Conservation (phyloP, 495 filamentous ascomycete genomes). For the Penicillium chermesinum region DNA sequence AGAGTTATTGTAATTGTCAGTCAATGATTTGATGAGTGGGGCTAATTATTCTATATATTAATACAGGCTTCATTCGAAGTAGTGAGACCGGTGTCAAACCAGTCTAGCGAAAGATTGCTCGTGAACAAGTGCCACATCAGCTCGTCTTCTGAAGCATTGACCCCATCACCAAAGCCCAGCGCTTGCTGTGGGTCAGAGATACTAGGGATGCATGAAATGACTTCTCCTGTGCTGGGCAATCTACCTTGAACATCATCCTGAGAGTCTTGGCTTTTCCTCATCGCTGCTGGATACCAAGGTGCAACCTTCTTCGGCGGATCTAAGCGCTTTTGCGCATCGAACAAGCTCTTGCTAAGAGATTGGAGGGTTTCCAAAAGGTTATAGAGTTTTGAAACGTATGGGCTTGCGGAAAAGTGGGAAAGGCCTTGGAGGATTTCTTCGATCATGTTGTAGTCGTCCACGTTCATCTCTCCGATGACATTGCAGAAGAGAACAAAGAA, state of each 20-base stretch:
- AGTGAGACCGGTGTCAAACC: constrained; percentile 10
- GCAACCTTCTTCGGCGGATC: constrained; percentile 7
- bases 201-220: background rate
- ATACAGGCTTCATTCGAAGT: background rate
- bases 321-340: constrained; percentile 13
- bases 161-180: constrained; percentile 1
- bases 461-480: constrained; percentile 23
- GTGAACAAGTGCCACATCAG: constrained; percentile 31
- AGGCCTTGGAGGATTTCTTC: constrained; percentile 17
- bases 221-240: background rate
- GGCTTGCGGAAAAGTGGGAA: constrained; percentile 17
- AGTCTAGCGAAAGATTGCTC: constrained; percentile 24
- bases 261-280: background rate
- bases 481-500: constrained; percentile 34
- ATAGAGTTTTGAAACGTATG: constrained; percentile 20
- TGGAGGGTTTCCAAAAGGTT: constrained; percentile 18
- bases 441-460: constrained; percentile 24
- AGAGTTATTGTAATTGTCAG: no score
- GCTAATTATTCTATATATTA: no score
- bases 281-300: constrained; percentile 9
- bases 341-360: constrained; percentile 21
- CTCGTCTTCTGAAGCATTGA: constrained; percentile 13
- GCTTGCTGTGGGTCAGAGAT: background rate
- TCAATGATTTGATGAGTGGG: no score
- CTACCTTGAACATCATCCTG: background rate